Percentiles rank a stretch among this genome's conserved stretches.
Evolutionary conservation across 192 early-diverging fungal species (phyloP).

Genomic region (Spinellus fusiger): DNA sequence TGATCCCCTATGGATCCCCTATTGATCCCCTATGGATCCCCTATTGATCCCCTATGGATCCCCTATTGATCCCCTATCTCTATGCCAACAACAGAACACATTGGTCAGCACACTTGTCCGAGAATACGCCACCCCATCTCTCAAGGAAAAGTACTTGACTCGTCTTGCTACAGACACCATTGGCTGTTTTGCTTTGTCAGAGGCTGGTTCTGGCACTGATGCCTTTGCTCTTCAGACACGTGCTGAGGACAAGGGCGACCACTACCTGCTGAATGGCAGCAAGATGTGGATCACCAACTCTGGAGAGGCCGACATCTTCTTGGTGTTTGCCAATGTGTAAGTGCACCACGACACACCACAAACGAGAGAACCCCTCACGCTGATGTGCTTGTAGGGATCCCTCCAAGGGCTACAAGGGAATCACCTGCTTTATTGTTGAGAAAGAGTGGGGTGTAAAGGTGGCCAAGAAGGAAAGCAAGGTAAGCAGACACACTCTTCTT

Average conservation of each 20-base stretch:
- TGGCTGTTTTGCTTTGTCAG: conserved; percentile 93
- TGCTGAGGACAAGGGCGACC: conserved; percentile 80
- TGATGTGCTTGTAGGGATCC: conserved; percentile 53
- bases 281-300: conserved; percentile 98
- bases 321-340: conserved; percentile 94
- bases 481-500: conserved; percentile 16
- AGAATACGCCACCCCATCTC: conserved; percentile 67
- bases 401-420: conserved; percentile 91
- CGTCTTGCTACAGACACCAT: conserved; percentile 73
- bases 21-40: no score
- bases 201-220: conserved; percentile 83
- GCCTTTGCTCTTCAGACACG: conserved; percentile 58
- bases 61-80: not conserved
- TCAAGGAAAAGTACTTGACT: conserved; percentile 85
- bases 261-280: conserved; percentile 82
- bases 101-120: conserved; percentile 90
- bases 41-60: no score
- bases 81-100: conserved; percentile 70
- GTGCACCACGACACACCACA: not conserved
- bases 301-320: conserved; percentile 90
- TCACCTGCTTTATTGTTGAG: conserved; percentile 95
- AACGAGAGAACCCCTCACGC: conserved; percentile 6
- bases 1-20: no score
- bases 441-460: conserved; percentile 47
- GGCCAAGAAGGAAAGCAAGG: conserved; percentile 94